Percentiles rank a stretch among this genome's conserved stretches.
phyloP scores from a whole-genome alignment of 2,329 filamentous ascomycete species.

The Cordyceps pruinosa region DNA sequence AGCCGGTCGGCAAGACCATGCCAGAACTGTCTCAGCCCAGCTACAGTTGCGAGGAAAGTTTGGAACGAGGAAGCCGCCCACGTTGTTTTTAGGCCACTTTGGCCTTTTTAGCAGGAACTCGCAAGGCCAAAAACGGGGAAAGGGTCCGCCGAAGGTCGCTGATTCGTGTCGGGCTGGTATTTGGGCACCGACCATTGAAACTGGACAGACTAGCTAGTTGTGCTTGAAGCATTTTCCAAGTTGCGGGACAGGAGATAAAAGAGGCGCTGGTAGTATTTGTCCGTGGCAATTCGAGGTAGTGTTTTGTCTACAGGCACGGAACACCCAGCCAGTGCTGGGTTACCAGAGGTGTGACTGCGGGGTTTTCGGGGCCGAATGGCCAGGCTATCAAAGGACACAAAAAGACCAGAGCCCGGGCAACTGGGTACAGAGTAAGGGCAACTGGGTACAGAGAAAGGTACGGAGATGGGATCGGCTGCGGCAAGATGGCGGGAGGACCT shows the following conservation, averaged over 20 bases:
- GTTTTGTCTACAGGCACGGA: too few relatives aligned
- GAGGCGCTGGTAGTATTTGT: not conserved
- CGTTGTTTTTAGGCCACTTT: not conserved
- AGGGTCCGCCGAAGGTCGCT: not conserved
- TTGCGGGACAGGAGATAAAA: not conserved
- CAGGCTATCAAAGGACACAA: not conserved
- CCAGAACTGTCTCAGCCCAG: conserved; percentile 8
- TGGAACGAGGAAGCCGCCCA: not conserved
- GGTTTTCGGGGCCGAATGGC: not conserved
- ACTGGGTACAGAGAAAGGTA: too few relatives aligned
- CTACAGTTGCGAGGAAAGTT: not conserved
- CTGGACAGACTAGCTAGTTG: not conserved
- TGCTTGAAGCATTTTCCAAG: not conserved
- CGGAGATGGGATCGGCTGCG: conserved; percentile 7
- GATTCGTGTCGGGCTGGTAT: not conserved
- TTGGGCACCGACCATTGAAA: not conserved
- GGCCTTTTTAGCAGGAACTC: not conserved
- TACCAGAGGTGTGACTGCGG: not conserved
- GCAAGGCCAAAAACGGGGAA: too few relatives aligned
- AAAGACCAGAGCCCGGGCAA: not conserved
- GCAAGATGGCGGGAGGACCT: not conserved
- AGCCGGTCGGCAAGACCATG: not conserved
- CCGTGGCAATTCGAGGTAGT: not conserved
- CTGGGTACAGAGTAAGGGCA: too few relatives aligned
- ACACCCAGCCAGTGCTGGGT: too few relatives aligned